phyloP scores from a whole-genome alignment of 1,284 basidiomycete species.

The Fomitiporia mediterranea region DNA sequence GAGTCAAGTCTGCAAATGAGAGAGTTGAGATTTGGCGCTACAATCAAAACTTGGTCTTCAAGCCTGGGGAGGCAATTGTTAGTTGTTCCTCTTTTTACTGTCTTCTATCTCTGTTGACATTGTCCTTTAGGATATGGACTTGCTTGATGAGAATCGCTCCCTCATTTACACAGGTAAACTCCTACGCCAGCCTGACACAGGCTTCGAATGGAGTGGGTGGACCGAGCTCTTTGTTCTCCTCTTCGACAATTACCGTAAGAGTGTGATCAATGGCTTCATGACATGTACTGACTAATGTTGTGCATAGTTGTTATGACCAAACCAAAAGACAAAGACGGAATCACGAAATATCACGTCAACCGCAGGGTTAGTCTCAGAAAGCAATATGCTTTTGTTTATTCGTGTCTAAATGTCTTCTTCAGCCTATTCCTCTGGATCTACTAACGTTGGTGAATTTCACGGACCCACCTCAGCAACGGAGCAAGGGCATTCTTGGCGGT shows the following conservation, averaged over 20 bases:
- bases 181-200: slow-evolving; percentile 80
- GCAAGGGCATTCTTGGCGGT: slow-evolving; percentile 54
- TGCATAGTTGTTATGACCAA: slow-evolving; percentile 85
- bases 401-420: slow-evolving; percentile 13
- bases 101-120: slow-evolving; percentile 4
- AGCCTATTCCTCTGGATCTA: slow-evolving; percentile 90
- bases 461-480: slow-evolving; percentile 65
- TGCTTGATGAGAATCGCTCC: slow-evolving; percentile 77
- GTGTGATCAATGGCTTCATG: neutral
- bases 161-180: slow-evolving; percentile 81
- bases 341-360: slow-evolving; percentile 75
- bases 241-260: slow-evolving; percentile 89
- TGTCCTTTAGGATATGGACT: slow-evolving; percentile 71
- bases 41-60: slow-evolving; percentile 75
- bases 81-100: slow-evolving; percentile 30
- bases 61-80: slow-evolving; percentile 73
- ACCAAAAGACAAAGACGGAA: slow-evolving; percentile 65
- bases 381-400: no score
- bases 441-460: slow-evolving; percentile 78
- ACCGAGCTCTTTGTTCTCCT: slow-evolving; percentile 82
- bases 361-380: slow-evolving; percentile 64
- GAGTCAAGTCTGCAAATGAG: slow-evolving; percentile 76
- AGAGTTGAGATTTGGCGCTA: slow-evolving; percentile 86
- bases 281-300: neutral
- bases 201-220: slow-evolving; percentile 77